These are phyloP conservation scores for Penstemon newberryi DNA, from an alignment of 257 asterid species.

Conservation along the genomic window DNA sequence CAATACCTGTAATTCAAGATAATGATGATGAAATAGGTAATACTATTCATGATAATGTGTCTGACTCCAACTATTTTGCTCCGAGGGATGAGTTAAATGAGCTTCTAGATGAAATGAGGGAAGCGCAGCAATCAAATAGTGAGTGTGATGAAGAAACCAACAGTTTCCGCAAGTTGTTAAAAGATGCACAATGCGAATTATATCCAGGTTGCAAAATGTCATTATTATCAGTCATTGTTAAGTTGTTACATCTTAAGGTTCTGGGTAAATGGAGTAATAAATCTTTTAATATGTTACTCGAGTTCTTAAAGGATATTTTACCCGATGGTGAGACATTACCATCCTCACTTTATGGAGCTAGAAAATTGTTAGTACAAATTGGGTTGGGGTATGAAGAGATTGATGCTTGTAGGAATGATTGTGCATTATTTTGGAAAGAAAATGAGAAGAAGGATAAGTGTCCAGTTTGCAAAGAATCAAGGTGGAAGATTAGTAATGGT, in stretches of 20 bases:
- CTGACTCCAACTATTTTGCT: not conserved
- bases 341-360: not conserved
- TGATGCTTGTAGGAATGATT: slow-evolving; percentile 7
- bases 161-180: too few relatives aligned
- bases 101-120: not conserved
- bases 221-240: not conserved
- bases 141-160: too few relatives aligned
- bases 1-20: not conserved
- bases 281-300: not conserved
- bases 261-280: not conserved
- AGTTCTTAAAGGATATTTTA: slow-evolving; percentile 3
- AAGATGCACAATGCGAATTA: not conserved
- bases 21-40: not conserved
- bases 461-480: not conserved
- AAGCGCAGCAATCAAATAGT: too few relatives aligned
- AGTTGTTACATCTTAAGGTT: not conserved
- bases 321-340: not conserved
- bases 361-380: not conserved
- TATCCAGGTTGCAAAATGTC: slow-evolving; percentile 3
- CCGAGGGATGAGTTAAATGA: not conserved
- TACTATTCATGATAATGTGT: not conserved
- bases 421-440: not conserved
- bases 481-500: not conserved
- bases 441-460: not conserved
- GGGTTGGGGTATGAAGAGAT: not conserved